Evolutionary conservation across 768 basidiomycete genomes (phyloP), one percentile per base, ranked within the genome.

Genomic region (Gymnopilus dilepis): DNA sequence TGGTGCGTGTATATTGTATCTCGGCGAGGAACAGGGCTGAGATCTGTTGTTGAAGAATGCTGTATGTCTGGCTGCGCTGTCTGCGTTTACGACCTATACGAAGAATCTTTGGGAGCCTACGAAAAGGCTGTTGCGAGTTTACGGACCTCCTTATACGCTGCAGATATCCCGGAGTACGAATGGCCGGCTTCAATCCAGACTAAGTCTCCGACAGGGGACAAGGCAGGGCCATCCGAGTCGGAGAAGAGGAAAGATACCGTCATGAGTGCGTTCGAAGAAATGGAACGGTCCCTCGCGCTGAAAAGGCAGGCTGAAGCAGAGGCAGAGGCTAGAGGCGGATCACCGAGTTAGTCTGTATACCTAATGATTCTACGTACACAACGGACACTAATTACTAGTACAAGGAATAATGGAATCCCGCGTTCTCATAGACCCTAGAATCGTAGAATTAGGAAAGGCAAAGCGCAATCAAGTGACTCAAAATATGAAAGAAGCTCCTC

Each of bases 31-130:
- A 34, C 15, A 31, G 33, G 22, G 28, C 40, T 54, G 22, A 59
- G 17, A 9, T 34, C n/a, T 22, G 43, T 30, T 38, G 38, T 21
- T 40, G 9, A 65, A 95, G 94, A 95, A 74, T 95, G 94, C 73
- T 97, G 94, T 78, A 96, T 96, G 94, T 94, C 93, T 2, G 92
- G 92, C 30, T 97, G 95, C 69, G 91, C 94, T 0, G 75, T 95
- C n/a, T 96, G 95, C 72, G 90, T 96, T 7, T 92, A 96, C 74
- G 93, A 94, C 67, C 73, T 95, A 24, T 94, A 95, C 74, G 87
- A 91, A 62, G 92, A 94, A 50, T 84, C 88, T 0, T 72, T 92
- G 2, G 77, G 78, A 22, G 78, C 77, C 12, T 94, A 94, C 76
- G 81, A 83, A 24, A 79, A 82, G 12, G 80, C 86, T 4, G 64